Conservation (phyloP, 2,329 filamentous ascomycete species). For the Colletotrichum zoysiae region DNA sequence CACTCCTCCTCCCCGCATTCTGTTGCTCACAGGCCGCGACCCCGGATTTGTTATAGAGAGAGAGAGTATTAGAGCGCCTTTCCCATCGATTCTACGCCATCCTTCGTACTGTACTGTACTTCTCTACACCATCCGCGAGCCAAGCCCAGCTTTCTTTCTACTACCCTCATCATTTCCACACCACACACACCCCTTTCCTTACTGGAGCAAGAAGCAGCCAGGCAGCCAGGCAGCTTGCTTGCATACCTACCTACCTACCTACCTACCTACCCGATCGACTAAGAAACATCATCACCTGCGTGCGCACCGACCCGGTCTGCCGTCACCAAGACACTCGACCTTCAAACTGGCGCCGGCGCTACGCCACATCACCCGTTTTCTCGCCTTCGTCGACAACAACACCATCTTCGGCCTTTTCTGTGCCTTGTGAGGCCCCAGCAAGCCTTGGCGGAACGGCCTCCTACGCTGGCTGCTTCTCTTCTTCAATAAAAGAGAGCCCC, state of each 20-base stretch:
- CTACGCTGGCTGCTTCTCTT: conserved; percentile 12
- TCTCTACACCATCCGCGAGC: conserved; percentile 8
- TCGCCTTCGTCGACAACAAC: conserved; percentile 27
- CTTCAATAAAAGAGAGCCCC: conserved; percentile 29
- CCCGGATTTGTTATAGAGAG: conserved; percentile 3
- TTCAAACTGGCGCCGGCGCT: conserved; percentile 23
- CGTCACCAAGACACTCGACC: conserved; percentile 17
- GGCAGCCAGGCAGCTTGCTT: conserved; percentile 5
- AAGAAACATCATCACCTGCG: conserved; percentile 20
- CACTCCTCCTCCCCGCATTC: conserved; percentile 14
- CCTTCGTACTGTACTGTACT: not conserved
- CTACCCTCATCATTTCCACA: not conserved
- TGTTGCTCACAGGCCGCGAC: not conserved
- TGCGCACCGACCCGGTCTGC: conserved; percentile 28
- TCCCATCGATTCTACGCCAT: conserved; percentile 2
- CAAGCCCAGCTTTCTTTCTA: conserved; percentile 26
- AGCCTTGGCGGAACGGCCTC: conserved; percentile 38
- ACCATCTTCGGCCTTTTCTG: conserved; percentile 31
- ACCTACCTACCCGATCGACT: conserved; percentile 27
- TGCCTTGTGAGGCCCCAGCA: conserved; percentile 36
- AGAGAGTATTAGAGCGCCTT: not conserved
- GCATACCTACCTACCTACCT: too few species aligned
- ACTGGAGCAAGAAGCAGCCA: not conserved
- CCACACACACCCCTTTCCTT: not conserved
- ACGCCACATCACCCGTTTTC: conserved; percentile 30